A percentile compares a stretch with the other conserved stretches of the same genome.
These are phyloP conservation scores for Pleurotus cornucopiae DNA, from an alignment of 768 basidiomycete species.

Conservation along the genomic window DNA sequence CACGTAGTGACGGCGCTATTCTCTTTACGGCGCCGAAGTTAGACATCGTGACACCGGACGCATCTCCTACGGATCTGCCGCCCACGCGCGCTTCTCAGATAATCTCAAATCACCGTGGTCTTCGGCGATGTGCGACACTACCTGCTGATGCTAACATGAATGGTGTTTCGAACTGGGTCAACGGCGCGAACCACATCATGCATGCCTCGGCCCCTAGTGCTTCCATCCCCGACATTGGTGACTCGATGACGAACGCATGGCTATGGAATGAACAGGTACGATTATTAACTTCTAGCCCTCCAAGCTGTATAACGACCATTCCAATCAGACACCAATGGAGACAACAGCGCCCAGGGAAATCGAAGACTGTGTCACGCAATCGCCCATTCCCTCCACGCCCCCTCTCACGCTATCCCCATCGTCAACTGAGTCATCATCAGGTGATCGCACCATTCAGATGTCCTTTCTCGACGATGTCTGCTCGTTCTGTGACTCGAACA, in stretches of 20 bases:
- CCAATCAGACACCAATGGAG: neutral
- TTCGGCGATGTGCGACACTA: constrained; percentile 39
- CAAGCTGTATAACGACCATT: neutral
- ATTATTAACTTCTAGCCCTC: neutral
- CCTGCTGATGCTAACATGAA: constrained; percentile 28
- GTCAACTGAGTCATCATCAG: constrained; percentile 52
- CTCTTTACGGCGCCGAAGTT: constrained; percentile 8
- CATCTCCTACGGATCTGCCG: neutral
- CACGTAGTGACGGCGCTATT: constrained; percentile 46
- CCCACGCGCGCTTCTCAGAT: neutral
- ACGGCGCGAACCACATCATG: neutral
- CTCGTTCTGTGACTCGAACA: constrained; percentile 6
- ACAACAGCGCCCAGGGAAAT: constrained; percentile 7
- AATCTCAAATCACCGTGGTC: constrained; percentile 12
- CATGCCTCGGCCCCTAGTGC: neutral
- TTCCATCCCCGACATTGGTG: neutral
- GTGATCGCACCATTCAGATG: constrained; percentile 56
- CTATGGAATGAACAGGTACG: constrained; percentile 2
- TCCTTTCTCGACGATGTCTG: constrained; percentile 42
- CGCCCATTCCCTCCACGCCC: constrained; percentile 50
- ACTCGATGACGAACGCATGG: neutral
- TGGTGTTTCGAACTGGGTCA: neutral
- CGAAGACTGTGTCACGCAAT: constrained; percentile 18
- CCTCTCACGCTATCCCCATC: constrained; percentile 56
- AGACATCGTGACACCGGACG: constrained; percentile 3